Conservation (phyloP, 208 protist genomes). For the Trypanosoma avium region DNA sequence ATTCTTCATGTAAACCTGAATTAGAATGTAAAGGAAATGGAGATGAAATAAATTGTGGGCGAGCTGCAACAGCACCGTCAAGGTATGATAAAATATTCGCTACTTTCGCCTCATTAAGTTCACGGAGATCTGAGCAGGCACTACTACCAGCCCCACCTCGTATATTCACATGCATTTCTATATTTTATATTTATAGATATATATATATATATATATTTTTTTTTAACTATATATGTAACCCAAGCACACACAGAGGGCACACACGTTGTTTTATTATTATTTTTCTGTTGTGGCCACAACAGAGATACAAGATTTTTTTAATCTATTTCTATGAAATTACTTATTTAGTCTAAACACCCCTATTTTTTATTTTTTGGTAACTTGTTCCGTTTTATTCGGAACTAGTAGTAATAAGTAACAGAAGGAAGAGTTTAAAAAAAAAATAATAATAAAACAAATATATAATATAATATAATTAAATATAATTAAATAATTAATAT, state of each 20-base stretch:
- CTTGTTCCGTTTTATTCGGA: too few species aligned
- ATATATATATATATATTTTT: conserved; percentile 17
- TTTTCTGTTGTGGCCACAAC: too few species aligned
- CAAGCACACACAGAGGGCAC: neutral
- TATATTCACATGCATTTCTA: neutral
- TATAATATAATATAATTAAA: too few species aligned
- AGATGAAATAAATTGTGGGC: neutral
- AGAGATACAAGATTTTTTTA: too few species aligned
- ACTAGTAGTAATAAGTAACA: too few species aligned
- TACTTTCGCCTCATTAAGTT: conserved; percentile 89
- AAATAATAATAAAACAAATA: too few species aligned
- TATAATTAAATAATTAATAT: too few species aligned
- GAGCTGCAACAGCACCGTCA: conserved; percentile 36
- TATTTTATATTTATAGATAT: neutral
- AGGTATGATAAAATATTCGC: conserved; percentile 86
- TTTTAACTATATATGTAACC: conserved; percentile 3
- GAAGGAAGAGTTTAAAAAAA: too few species aligned
- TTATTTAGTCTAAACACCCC: too few species aligned
- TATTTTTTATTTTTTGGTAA: too few species aligned
- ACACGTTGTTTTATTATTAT: too few species aligned
- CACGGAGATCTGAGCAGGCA: conserved; percentile 73
- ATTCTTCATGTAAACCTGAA: neutral
- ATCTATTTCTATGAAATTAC: too few species aligned
- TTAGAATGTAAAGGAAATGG: neutral
- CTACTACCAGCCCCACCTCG: conserved; percentile 27